Evolutionary conservation across 805 yeast genomes (phyloP).

Genomic region (Yarrowia sp.): DNA sequence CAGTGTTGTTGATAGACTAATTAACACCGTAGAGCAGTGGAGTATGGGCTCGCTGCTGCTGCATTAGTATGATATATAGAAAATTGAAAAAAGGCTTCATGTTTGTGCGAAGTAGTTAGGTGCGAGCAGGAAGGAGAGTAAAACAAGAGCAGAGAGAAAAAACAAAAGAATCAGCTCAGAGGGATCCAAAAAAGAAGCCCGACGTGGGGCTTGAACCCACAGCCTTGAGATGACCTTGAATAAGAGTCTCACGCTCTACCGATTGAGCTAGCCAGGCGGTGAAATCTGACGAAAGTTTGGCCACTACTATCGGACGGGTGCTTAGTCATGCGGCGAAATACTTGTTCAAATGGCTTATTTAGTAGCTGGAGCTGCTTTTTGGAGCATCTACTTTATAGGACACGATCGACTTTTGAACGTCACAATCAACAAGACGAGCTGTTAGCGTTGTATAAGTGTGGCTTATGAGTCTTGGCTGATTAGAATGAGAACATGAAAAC

Average conservation of each 20-base stretch:
- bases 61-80: neutral
- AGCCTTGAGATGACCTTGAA: conserved; percentile 4
- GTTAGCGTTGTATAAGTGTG: too few species aligned
- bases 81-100: neutral
- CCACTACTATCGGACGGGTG: neutral
- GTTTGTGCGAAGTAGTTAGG: too few species aligned
- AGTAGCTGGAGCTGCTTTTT: too few species aligned
- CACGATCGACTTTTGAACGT: too few species aligned
- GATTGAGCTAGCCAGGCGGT: conserved; percentile 23
- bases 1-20: neutral
- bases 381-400: too few species aligned
- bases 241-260: conserved; percentile 26
- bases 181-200: conserved; percentile 3
- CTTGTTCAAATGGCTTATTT: too few species aligned
- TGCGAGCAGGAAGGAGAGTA: too few species aligned
- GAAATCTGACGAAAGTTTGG: neutral
- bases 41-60: neutral
- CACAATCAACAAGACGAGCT: too few species aligned
- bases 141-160: too few species aligned
- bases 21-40: neutral
- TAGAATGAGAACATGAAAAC: too few species aligned
- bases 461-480: too few species aligned
- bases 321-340: neutral
- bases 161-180: too few species aligned
- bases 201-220: conserved; percentile 26